These are phyloP conservation scores for Magnolia sinica DNA, from an alignment of 164 flowering plant genomes.

Conservation along the genomic window DNA sequence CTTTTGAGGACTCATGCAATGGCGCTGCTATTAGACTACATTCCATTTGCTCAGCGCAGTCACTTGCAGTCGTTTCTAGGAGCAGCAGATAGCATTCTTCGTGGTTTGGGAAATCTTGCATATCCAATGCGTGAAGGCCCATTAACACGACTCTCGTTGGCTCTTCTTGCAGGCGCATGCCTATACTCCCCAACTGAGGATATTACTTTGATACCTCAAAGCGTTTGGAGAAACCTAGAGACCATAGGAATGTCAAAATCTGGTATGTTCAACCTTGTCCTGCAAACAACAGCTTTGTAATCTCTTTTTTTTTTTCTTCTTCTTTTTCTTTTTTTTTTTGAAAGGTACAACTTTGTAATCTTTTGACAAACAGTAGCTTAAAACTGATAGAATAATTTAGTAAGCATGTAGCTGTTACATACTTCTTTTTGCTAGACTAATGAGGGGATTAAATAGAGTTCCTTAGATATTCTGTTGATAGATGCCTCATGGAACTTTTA, in stretches of 20 bases:
- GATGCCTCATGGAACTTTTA: neutral
- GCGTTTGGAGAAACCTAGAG: slow-evolving; percentile 69
- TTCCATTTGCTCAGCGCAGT: slow-evolving; percentile 54
- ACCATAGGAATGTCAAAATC: slow-evolving; percentile 47
- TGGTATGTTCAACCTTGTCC: slow-evolving; percentile 37
- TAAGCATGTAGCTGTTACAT: neutral
- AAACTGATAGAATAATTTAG: neutral
- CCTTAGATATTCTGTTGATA: neutral
- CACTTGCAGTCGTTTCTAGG: slow-evolving; percentile 70
- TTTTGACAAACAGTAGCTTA: neutral
- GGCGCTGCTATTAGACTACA: slow-evolving; percentile 52
- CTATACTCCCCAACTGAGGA: slow-evolving; percentile 70
- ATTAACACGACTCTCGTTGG: slow-evolving; percentile 54
- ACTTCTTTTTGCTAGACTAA: neutral
- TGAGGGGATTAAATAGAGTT: neutral
- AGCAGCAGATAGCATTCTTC: slow-evolving; percentile 54
- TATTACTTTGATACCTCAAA: slow-evolving; percentile 67
- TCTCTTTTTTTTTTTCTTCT: too few relatives aligned
- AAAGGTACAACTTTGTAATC: neutral
- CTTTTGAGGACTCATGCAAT: slow-evolving; percentile 57
- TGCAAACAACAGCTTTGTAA: neutral
- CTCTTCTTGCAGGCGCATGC: slow-evolving; percentile 71
- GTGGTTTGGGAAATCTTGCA: slow-evolving; percentile 45
- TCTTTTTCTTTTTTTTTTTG: too few relatives aligned
- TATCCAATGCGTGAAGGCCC: slow-evolving; percentile 52